These are phyloP conservation scores for Corchorus olitorius DNA, from an alignment of 345 rosid genomes.

Conservation along the genomic window DNA sequence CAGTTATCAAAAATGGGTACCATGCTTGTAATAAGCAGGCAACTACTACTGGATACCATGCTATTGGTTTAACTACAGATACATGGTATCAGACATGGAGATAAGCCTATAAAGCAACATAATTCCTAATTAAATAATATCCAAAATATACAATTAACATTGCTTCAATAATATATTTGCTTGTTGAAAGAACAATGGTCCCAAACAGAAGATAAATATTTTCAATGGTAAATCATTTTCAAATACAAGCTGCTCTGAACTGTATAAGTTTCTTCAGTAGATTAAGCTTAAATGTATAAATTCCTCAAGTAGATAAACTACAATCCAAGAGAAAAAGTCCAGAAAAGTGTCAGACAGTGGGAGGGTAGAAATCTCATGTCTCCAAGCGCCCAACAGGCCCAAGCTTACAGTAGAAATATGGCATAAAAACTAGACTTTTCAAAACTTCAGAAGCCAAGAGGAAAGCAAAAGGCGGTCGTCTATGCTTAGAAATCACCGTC, in stretches of 20 bases:
- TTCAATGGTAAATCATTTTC: neutral
- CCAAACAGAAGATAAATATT: neutral
- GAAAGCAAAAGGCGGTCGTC: neutral
- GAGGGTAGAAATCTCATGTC: neutral
- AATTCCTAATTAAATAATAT: neutral
- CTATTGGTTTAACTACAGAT: neutral
- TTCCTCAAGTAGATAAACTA: neutral
- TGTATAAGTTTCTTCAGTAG: conserved; percentile 9
- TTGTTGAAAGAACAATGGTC: neutral
- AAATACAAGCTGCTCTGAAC: neutral
- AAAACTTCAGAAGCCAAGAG: conserved; percentile 4
- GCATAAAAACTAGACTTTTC: neutral
- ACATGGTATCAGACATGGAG: neutral
- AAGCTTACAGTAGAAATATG: neutral
- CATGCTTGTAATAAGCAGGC: neutral
- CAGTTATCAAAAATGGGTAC: neutral
- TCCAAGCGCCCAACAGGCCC: neutral
- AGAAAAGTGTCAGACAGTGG: neutral
- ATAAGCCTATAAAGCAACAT: neutral
- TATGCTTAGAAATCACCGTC: neutral
- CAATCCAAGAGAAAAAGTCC: neutral
- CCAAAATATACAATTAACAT: neutral
- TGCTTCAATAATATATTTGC: neutral
- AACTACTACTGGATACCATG: neutral
- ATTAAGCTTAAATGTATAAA: neutral